Conservation (phyloP, 108 stramenopile species). For the Fistulifera pelliculosa region DNA sequence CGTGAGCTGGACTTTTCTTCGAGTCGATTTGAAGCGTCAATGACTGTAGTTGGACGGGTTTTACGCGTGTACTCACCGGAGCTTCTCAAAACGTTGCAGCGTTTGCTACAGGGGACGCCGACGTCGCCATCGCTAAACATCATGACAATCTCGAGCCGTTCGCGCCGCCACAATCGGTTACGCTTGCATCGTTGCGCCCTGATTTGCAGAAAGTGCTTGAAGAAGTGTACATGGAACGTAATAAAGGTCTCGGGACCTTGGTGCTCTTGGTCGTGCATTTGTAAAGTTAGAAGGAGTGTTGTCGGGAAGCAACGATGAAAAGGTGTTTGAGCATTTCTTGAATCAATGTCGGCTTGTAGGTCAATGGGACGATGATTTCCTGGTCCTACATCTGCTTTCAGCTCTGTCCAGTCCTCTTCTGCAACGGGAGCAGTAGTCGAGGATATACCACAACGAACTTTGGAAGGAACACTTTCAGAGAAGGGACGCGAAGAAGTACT, state of each 20-base stretch:
- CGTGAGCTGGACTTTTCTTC: constrained; percentile 82
- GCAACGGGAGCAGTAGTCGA: neutral
- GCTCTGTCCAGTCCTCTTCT: no score
- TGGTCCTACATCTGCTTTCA: constrained; percentile 15
- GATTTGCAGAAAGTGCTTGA: constrained; percentile 73
- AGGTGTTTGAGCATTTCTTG: constrained; percentile 30
- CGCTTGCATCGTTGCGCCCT: constrained; percentile 42
- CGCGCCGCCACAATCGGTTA: constrained; percentile 40
- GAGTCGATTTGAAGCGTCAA: constrained; percentile 32
- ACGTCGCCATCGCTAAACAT: constrained; percentile 37
- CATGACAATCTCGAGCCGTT: constrained; percentile 41
- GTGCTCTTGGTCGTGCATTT: constrained; percentile 49
- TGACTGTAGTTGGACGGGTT: constrained; percentile 53
- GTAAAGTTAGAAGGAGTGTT: constrained; percentile 38
- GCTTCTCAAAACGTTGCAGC: constrained; percentile 48
- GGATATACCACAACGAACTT: constrained; percentile 23
- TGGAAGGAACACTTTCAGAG: constrained; percentile 48
- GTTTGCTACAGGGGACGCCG: constrained; percentile 17
- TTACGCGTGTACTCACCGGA: constrained; percentile 63
- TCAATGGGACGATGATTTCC: constrained; percentile 46
- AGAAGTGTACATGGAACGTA: constrained; percentile 69
- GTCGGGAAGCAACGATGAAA: constrained; percentile 39
- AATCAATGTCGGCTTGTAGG: constrained; percentile 50
- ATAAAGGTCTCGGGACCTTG: constrained; percentile 37
- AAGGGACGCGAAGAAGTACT: constrained; percentile 40